Percentiles rank a stretch among this genome's conserved stretches.
phyloP scores from a whole-genome alignment of 225 moss, liverwort and hornwort genomes.

The Thuidium tamariscinum region DNA sequence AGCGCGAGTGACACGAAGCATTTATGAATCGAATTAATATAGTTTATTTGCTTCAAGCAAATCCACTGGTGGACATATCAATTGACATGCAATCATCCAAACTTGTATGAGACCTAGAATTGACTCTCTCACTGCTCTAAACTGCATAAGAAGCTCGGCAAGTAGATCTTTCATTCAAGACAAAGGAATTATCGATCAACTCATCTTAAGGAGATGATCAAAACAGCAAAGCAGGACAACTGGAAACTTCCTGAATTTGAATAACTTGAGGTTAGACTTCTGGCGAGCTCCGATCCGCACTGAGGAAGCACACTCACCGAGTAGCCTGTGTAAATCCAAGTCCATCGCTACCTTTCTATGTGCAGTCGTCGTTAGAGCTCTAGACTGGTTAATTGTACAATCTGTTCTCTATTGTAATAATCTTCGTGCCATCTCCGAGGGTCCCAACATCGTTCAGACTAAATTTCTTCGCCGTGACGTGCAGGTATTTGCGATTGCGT shows the following conservation, averaged over 20 bases:
- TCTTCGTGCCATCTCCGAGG: neutral
- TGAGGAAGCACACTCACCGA: neutral
- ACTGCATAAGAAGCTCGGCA: neutral
- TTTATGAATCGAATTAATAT: neutral
- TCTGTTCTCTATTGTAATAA: neutral
- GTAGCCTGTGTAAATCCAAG: neutral
- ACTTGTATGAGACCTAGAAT: neutral
- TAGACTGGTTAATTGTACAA: conserved; percentile 8
- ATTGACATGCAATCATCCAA: neutral
- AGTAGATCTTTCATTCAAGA: conserved; percentile 8
- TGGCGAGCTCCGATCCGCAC: neutral
- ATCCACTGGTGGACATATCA: neutral
- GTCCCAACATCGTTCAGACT: neutral
- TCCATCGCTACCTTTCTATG: neutral
- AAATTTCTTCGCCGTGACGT: neutral
- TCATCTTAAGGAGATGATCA: neutral
- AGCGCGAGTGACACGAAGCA: neutral
- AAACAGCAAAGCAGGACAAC: neutral
- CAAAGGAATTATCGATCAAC: neutral
- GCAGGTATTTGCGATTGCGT: neutral
- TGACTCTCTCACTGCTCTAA: neutral
- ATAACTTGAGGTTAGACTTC: neutral
- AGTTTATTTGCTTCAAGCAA: neutral
- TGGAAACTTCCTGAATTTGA: neutral
- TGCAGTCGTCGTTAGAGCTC: neutral